A percentile compares a stretch with the other conserved stretches of the same genome.
These are phyloP conservation scores for Calonectria montana DNA, from an alignment of 2,329 filamentous ascomycete species.

Conservation along the genomic window DNA sequence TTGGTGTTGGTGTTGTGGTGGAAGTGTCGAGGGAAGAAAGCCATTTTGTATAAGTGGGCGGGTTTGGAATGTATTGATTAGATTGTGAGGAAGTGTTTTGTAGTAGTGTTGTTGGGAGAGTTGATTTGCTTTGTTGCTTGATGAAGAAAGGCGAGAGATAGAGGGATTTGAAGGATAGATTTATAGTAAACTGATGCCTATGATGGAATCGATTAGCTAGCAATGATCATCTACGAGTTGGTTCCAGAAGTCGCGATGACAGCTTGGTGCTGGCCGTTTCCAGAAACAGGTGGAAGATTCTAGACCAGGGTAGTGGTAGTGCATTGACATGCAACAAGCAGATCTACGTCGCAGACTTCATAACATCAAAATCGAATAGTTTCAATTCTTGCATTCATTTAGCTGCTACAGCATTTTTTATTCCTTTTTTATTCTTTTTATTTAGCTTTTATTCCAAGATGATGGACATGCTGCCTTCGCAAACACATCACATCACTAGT, in stretches of 20 bases:
- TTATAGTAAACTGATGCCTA: conserved; percentile 43
- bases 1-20: conserved; percentile 46
- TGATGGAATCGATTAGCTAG: neutral
- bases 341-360: no score
- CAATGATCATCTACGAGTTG: neutral
- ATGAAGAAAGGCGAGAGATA: conserved; percentile 37
- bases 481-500: no score
- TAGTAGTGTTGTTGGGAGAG: conserved; percentile 35
- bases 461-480: no score
- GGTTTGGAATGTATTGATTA: conserved; percentile 34
- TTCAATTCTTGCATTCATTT: no score
- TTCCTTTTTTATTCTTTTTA: no score
- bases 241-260: neutral
- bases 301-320: neutral
- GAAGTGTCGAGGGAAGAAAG: conserved; percentile 67
- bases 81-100: conserved; percentile 36
- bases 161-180: conserved; percentile 32
- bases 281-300: neutral
- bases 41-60: conserved; percentile 60
- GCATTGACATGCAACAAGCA: no score
- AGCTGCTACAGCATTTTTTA: no score
- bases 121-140: conserved; percentile 35
- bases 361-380: no score
- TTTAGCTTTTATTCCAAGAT: no score
- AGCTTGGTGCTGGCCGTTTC: neutral